Base-by-base conservation (phyloP, 352 stramenopile genomes). In the Phytophthora capsici region DNA sequence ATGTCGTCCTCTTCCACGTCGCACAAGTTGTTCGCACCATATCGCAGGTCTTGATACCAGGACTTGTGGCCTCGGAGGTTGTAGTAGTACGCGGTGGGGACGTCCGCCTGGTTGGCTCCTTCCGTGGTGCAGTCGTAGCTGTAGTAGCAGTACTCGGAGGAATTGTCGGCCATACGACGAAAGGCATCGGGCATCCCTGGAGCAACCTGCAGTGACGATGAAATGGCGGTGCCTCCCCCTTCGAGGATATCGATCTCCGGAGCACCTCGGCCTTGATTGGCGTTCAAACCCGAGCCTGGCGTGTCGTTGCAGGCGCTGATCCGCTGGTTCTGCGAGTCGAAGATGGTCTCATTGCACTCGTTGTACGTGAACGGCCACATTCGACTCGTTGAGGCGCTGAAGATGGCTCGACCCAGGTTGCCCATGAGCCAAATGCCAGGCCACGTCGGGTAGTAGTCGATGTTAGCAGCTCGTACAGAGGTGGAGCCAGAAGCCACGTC, bases 311-410 rank as follows among this genome's bases (percentile, higher is more conserved):
- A 98, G 2, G 82, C 94, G 8, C 58, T 78, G 55, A 83, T 77
- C 6, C 64, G 45, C 50, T 81, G 75, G 47, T 79, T 75, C 23
- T 59, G 41, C 26, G 61, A 58, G 13, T 52, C 43, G 38, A 73
- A 66, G 2, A 71, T 49, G 17, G 60, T 63, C 32, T 71, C 45
- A 70, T 98, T 69, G 64, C 94, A 98, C 36, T 73, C 78, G 59
- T 97, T 81, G 70, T 96, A 98, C 44, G 76, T 93, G 82, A 91
- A 98, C 4, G 94, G 94, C 94, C 94, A 98, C 49, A 97, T 86
- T 57, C 91, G 88, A 47, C 57, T 65, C 2, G 57, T 65, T 10
- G 47, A 65, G 3, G 57, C 57, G 7, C 34, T 57, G 28, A 58
- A 65, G 47, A 65, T 57, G 26, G 32, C 57, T 34, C 57, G 48